These are phyloP conservation scores for Candida andamanensis DNA, from an alignment of 805 yeast species.

Conservation along the genomic window DNA sequence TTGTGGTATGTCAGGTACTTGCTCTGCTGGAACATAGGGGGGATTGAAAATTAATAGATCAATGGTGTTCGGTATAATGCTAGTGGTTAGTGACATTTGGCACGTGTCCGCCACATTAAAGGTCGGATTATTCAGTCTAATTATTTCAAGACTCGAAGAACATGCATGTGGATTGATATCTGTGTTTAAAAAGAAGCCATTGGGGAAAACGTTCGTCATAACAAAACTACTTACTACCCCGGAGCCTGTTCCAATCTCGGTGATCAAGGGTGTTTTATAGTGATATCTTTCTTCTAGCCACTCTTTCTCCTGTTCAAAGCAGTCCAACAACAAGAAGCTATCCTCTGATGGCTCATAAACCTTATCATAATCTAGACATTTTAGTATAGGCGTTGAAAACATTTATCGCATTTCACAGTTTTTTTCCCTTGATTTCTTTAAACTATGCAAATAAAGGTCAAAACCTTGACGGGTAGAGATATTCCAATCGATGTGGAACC, in stretches of 20 bases:
- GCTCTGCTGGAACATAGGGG: constrained; percentile 90
- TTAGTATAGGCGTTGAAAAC: constrained; percentile 75
- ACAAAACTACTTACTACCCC: constrained; percentile 84
- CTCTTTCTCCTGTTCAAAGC: constrained; percentile 57
- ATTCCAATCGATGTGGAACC: constrained; percentile 73
- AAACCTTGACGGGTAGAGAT: constrained; percentile 80
- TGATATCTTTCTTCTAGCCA: constrained; percentile 22
- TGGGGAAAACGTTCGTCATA: constrained; percentile 49
- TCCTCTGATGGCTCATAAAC: constrained; percentile 97
- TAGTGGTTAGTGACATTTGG: constrained; percentile 56
- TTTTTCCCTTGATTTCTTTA: not conserved
- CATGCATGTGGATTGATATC: constrained; percentile 84
- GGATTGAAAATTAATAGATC: constrained; percentile 89
- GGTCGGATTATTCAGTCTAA: constrained; percentile 14
- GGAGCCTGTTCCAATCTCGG: constrained; percentile 89
- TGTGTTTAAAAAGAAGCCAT: constrained; percentile 56
- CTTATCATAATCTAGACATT: constrained; percentile 52
- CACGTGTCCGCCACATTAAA: constrained; percentile 16
- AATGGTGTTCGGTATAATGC: constrained; percentile 41
- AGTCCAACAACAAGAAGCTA: constrained; percentile 76
- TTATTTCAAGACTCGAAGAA: constrained; percentile 27
- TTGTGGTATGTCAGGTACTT: constrained; percentile 57
- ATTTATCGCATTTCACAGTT: too few species aligned
- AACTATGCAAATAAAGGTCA: constrained; percentile 71
- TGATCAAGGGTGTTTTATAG: constrained; percentile 45